Base-by-base conservation (phyloP, 2,329 filamentous ascomycete species). In the Penicillium sp. region DNA sequence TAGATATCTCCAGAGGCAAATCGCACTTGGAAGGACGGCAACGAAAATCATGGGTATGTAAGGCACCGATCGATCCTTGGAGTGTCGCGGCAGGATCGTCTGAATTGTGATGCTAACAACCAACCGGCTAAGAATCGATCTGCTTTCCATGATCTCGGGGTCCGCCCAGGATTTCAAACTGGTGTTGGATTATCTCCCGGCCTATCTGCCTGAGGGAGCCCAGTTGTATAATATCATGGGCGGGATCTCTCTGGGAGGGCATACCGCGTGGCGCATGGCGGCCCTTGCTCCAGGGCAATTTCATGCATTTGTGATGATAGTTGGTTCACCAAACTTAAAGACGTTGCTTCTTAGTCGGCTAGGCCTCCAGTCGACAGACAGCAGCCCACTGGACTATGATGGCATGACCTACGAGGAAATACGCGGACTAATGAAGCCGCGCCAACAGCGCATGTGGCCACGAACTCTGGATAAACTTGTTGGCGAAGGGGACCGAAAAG, bases 171-270 rank as follows among this genome's bases (percentile, higher is more conserved):
- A 52, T 18, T 52, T 52, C 35, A 52, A 52, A 12, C 49, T 52
- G n/a, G 49, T 52, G 5, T 23, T 52, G 33, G 49, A 52, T 26
- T 52, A 52, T 20, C 49, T 52, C 6, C 49, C 49, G 5, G 24
- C 33, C n/a, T 52, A 52, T 52, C 20, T 52, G 14, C 49, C 49
- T 40, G 18, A 43, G n/a, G 43, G 16, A 14, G 12, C 20, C 8
- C 49, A 33, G 16, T 43, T 43, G 38, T 52, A 52, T 24, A 52
- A 52, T 9, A 52, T 52, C 49, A 52, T 52, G 49, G 49, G 21
- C 4, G 49, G 49, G 9, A 26, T 52, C 12, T 52, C 49, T 18
- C 35, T 52, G 6, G 49, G 35, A 21, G 49, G 49, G 5, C 49
- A 52, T 30, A 52, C 49, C 18, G 49, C 49, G 23, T 52, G 49